Conservation (phyloP, 257 asterid genomes). For the Verbascum thapsus region DNA sequence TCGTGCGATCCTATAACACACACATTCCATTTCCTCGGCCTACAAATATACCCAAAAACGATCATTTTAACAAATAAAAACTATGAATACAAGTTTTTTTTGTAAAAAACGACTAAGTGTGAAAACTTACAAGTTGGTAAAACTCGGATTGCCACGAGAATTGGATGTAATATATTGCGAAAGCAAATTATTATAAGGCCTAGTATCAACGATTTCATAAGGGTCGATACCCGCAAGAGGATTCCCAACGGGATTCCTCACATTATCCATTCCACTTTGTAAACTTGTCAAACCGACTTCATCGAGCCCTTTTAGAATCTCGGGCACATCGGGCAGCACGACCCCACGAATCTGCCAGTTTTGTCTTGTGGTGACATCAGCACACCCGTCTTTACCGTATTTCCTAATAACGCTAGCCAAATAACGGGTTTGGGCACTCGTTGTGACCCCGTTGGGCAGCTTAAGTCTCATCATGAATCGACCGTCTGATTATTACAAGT, state of each 20-base stretch:
- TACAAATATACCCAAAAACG: conserved; percentile 33
- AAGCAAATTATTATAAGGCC: conserved; percentile 78
- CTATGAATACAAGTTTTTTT: too few species aligned
- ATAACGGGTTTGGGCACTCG: conserved; percentile 82
- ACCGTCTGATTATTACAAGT: conserved; percentile 56
- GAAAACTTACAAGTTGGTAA: conserved; percentile 84
- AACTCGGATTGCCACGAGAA: conserved; percentile 78
- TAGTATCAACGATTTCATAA: conserved; percentile 79
- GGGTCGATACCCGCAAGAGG: conserved; percentile 98
- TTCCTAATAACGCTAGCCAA: conserved; percentile 76
- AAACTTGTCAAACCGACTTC: conserved; percentile 89
- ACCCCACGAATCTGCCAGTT: conserved; percentile 99
- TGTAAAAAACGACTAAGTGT: too few species aligned
- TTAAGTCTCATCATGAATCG: conserved; percentile 97
- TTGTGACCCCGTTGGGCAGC: conserved; percentile 95
- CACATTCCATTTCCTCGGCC: conserved; percentile 99
- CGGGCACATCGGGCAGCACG: conserved; percentile 82
- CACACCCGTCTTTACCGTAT: conserved; percentile 88
- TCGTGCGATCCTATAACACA: conserved; percentile 93
- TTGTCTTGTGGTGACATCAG: conserved; percentile 90
- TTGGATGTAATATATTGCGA: conserved; percentile 83
- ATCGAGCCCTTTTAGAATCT: conserved; percentile 74
- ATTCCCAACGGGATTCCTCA: conserved; percentile 91
- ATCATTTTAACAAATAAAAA: background rate
- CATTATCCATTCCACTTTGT: conserved; percentile 99